These are phyloP conservation scores for Juglanconis sp. DNA, from an alignment of 2,329 filamentous ascomycete species.

Conservation along the genomic window DNA sequence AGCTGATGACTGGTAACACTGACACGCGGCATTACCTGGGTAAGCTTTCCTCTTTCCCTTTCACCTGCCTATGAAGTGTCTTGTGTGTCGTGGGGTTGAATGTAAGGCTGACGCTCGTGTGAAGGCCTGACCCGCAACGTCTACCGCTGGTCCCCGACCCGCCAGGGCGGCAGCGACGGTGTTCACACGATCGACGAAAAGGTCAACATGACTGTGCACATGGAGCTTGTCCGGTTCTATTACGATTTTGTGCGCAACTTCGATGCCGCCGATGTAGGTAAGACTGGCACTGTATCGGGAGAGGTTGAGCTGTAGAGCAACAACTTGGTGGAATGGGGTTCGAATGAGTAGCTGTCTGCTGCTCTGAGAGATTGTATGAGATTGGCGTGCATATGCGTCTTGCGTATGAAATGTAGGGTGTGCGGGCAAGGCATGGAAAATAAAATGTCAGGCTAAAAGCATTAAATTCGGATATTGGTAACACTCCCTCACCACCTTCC, in stretches of 20 bases:
- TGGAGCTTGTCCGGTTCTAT: slow-evolving; percentile 37
- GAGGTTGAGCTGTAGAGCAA: slow-evolving; percentile 7
- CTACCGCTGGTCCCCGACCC: slow-evolving; percentile 37
- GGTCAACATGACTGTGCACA: slow-evolving; percentile 35
- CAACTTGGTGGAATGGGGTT: too few species aligned
- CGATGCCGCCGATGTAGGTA: slow-evolving; percentile 25
- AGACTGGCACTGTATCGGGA: not conserved
- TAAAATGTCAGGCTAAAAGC: too few species aligned
- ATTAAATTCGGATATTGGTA: too few species aligned
- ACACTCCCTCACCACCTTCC: too few species aligned
- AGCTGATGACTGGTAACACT: slow-evolving; percentile 36
- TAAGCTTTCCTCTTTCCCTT: not conserved
- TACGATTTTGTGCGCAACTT: slow-evolving; percentile 36
- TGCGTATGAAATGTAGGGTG: too few species aligned
- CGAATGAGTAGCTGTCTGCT: not conserved
- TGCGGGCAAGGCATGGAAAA: too few species aligned
- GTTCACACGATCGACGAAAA: slow-evolving; percentile 37
- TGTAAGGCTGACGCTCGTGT: slow-evolving; percentile 7
- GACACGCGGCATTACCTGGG: slow-evolving; percentile 34
- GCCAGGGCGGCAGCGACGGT: slow-evolving; percentile 29
- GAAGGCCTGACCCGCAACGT: slow-evolving; percentile 33
- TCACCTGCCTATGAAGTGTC: not conserved
- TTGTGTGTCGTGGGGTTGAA: not conserved
- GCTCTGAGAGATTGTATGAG: not conserved
- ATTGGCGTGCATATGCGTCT: too few species aligned